Base-by-base conservation (phyloP, 129 eudicot genomes). In the Chrysanthemum makinoi region DNA sequence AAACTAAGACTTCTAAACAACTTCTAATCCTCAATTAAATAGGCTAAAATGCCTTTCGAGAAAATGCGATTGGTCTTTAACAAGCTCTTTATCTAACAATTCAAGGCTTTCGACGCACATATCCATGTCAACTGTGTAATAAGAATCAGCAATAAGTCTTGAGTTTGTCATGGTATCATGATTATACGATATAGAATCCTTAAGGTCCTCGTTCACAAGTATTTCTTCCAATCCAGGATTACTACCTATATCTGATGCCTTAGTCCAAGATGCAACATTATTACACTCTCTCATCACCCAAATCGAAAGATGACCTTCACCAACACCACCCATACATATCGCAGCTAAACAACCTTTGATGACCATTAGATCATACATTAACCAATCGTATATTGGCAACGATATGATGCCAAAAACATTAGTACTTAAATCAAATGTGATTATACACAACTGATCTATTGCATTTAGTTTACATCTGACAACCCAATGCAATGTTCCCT, bases 21-120 rank as follows among this genome's bases (percentile, higher is more conserved):
- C 30, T 35, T 3, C 6, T 35, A 35, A 35, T 35, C 43, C 8
- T 35, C 43, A 35, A 0, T 6, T 35, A 35, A 35, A 35, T 35
- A 0, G 7, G 39, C 39, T 4, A 33, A 3, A 33, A 3, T 5
- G 6, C 8, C 2, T 4, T 35, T 35, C 8, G 1, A 35, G 43
- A 35, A 35, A 35, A 35, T 35, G 5, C 43, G 6, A 33, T 2
- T 26, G 30, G 43, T 33, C 43, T 33, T 5, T 33, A 33, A 33
- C 43, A 5, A 33, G 13, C n/a, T 51, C 56, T n/a, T n/a, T 51
- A 6, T 51, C 56, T 11, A 51, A 51, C 16, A 51, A 51, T 51
- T 51, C 56, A n/a, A 51, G 56, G 56, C 56, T 51, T 51, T 51
- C 56, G 56, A 51, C 16, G 16, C 56, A 51, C 56, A 51, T 51